Evolutionary conservation across 2,329 filamentous ascomycete species (phyloP).

Genomic region (Pseudocercospora musae): DNA sequence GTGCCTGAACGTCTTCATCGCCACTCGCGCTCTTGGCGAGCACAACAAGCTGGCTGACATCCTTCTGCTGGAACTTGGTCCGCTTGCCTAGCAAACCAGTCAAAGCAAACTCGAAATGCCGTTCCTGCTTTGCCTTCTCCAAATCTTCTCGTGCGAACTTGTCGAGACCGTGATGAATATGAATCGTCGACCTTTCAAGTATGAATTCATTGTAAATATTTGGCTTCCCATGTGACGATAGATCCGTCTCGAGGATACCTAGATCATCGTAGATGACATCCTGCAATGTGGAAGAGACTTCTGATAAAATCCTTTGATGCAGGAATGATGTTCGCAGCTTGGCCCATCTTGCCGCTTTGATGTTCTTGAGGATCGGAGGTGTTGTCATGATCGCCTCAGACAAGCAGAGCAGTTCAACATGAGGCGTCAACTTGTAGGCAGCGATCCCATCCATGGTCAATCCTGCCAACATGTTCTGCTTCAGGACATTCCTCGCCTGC

Average conservation of each 20-base stretch:
- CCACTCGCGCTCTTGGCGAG: constrained; percentile 70
- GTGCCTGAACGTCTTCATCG: constrained; percentile 2
- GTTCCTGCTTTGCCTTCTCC: constrained; percentile 61
- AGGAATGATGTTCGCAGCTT: constrained; percentile 70
- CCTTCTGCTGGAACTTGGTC: constrained; percentile 75
- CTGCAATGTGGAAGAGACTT: constrained; percentile 60
- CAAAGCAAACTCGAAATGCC: constrained; percentile 75
- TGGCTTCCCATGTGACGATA: constrained; percentile 16
- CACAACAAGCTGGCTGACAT: constrained; percentile 84
- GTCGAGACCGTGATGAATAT: constrained; percentile 81
- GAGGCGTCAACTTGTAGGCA: constrained; percentile 78
- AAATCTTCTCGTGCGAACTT: constrained; percentile 70
- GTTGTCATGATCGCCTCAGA: constrained; percentile 60
- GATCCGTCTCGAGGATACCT: constrained; percentile 51
- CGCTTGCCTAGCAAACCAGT: constrained; percentile 84
- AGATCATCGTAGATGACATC: constrained; percentile 59
- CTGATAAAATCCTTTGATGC: constrained; percentile 65
- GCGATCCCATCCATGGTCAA: constrained; percentile 81
- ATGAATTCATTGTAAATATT: constrained; percentile 65
- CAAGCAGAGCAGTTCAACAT: constrained; percentile 78
- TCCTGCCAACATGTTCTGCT: constrained; percentile 60
- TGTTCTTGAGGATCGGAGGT: constrained; percentile 45
- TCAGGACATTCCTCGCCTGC: constrained; percentile 28
- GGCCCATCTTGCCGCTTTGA: constrained; percentile 56
- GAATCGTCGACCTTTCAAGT: constrained; percentile 76